Base-by-base conservation (phyloP, 2,329 filamentous ascomycete genomes). In the Xylaria sp. region DNA sequence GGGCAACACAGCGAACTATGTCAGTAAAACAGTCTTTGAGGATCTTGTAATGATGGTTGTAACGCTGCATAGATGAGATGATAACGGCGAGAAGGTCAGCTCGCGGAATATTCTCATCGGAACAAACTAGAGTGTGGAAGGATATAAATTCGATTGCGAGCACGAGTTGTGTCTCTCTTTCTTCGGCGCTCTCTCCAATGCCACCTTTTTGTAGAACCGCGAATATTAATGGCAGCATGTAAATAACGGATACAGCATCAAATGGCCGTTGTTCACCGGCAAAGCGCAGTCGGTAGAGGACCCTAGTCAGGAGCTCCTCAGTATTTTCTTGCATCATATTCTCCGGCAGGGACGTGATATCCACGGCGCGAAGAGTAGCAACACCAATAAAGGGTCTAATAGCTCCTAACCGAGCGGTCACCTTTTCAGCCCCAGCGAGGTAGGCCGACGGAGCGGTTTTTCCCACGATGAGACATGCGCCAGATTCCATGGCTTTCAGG, bases 211-310 rank as follows among this genome's bases (percentile, higher is more conserved):
- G 87, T 22, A 99, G 84, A 20, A 98, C 86, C 22, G 92, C 81
- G 72, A 97, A 90, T 3, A 97, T 80, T 17, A 99, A 84, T 0
- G 95, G 93, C 33, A 98, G 82, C 57, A 94, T 88, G 77, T 98
- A 99, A 64, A 92, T 93, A 27, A 98, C 83, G 0, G 95, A 95
- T 3, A 96, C 90, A 2, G 89, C 85, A 77, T 99, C 96, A 73
- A 99, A 94, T 0, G 95, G 94, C n/a, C 94, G 89, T 78, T 98
- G 95, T 77, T 98, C 96, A 59, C 92, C 91, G 42, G 94, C 87
- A 77, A 97, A 97, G 17, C 94, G 91, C 60, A 99, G 83, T 54
- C 95, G 90, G 78, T 98, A 98, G 5, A 99, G 83, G 1, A 98
- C 89, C 78, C 96, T 88, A 2, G 95, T 97, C 13, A 97, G 86